phyloP scores from a whole-genome alignment of 2,329 filamentous ascomycete genomes.

The Botryotinia narcissicola region DNA sequence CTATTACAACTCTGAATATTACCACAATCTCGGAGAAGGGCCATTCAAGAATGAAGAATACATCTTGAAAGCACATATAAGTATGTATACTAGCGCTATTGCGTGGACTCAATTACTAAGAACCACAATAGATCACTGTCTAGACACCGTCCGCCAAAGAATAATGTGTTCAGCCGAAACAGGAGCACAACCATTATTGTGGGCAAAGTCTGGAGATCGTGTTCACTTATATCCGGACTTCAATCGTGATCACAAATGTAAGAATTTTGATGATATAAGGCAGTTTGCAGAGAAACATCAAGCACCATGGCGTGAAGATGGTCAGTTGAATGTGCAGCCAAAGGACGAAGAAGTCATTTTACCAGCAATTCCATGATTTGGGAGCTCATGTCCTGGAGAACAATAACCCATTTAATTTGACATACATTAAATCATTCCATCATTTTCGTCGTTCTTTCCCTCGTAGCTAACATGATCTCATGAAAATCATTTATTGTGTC shows the following conservation, averaged over 20 bases:
- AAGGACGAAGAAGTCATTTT: slow-evolving; percentile 27
- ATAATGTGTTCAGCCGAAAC: slow-evolving; percentile 54
- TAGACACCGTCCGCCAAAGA: slow-evolving; percentile 53
- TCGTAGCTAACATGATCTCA: neutral
- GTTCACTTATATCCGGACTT: slow-evolving; percentile 50
- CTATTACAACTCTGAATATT: slow-evolving; percentile 53
- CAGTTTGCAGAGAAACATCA: slow-evolving; percentile 51
- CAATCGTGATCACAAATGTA: slow-evolving; percentile 52
- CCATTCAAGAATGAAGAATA: slow-evolving; percentile 50
- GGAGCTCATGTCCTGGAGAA: neutral
- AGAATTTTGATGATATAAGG: slow-evolving; percentile 52
- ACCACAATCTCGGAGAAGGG: slow-evolving; percentile 44
- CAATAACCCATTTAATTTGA: neutral
- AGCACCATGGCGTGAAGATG: slow-evolving; percentile 34
- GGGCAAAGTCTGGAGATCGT: slow-evolving; percentile 46
- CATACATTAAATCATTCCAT: neutral
- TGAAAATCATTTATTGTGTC: neutral
- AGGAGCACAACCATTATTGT: slow-evolving; percentile 53
- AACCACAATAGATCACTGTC: slow-evolving; percentile 45
- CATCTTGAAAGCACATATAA: slow-evolving; percentile 49
- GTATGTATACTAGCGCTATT: neutral
- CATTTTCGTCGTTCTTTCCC: neutral
- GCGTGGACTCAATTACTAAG: neutral
- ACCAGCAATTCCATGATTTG: slow-evolving; percentile 30
- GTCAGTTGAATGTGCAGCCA: slow-evolving; percentile 33